phyloP scores from a whole-genome alignment of 2,329 filamentous ascomycete species.

The Monilinia fructicola region DNA sequence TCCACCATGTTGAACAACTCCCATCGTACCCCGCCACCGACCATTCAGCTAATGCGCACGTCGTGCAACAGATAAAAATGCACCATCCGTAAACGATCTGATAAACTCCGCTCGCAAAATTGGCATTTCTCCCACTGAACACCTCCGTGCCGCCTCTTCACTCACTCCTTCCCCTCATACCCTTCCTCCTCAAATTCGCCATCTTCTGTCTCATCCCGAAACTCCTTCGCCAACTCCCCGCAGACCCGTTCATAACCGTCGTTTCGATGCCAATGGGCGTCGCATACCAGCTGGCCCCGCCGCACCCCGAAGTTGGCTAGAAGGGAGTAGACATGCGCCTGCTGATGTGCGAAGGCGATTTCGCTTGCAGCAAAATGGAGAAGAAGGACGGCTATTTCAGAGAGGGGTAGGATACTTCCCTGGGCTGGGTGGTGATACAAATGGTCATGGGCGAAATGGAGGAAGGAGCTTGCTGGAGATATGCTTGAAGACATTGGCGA shows the following conservation, averaged over 20 bases:
- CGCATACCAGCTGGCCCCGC: conserved; percentile 58
- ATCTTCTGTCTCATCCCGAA: conserved; percentile 60
- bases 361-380: not conserved
- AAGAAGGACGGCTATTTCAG: conserved; percentile 37
- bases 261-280: conserved; percentile 50
- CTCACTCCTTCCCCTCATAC: conserved; percentile 45
- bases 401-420: conserved; percentile 41
- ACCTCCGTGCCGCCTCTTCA: conserved; percentile 29
- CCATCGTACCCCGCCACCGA: conserved; percentile 6
- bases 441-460: not conserved
- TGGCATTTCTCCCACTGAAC: conserved; percentile 37
- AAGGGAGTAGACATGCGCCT: conserved; percentile 40
- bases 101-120: conserved; percentile 57
- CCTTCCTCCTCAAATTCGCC: conserved; percentile 58
- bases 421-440: conserved; percentile 39
- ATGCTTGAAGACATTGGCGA: conserved; percentile 51
- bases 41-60: not conserved
- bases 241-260: conserved; percentile 38
- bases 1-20: conserved; percentile 22
- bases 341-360: conserved; percentile 15
- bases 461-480: conserved; percentile 48
- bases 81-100: conserved; percentile 57
- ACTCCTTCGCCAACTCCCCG: conserved; percentile 49
- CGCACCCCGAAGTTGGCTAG: conserved; percentile 58
- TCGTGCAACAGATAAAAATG: conserved; percentile 16